phyloP scores from a whole-genome alignment of 441 rosid species.

The Geranium incanum region DNA sequence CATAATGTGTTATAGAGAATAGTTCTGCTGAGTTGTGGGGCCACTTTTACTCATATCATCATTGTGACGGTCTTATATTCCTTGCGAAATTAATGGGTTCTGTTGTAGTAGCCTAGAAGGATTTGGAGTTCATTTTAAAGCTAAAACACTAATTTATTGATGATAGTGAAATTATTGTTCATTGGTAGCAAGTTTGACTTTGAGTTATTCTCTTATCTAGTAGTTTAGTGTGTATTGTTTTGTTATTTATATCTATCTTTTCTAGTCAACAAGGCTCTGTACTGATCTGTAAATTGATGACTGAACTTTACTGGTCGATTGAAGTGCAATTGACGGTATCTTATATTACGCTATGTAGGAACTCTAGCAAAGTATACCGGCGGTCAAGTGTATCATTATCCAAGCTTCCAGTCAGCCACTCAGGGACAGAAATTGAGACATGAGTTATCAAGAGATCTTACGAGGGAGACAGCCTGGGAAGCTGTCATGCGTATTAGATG shows the following conservation, averaged over 20 bases:
- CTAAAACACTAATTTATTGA: background rate
- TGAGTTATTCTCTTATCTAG: background rate
- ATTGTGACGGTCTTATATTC: background rate
- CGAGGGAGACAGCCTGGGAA: constrained; percentile 99
- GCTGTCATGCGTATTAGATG: constrained; percentile 97
- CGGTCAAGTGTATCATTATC: constrained; percentile 92
- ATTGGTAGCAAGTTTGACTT: background rate
- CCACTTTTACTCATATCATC: background rate
- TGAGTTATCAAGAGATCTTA: constrained; percentile 91
- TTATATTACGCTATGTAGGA: constrained; percentile 27
- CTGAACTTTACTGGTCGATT: background rate
- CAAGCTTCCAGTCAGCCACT: constrained; percentile 65
- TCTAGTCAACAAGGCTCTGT: background rate
- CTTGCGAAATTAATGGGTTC: background rate
- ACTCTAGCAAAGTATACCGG: constrained; percentile 94
- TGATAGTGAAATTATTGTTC: background rate
- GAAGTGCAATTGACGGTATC: constrained; percentile 1
- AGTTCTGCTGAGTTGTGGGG: background rate
- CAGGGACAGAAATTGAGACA: constrained; percentile 79
- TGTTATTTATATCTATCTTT: background rate
- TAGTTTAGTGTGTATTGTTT: background rate
- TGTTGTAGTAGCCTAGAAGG: background rate
- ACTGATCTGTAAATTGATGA: background rate
- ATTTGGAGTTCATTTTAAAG: background rate
- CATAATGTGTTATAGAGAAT: background rate